Evolutionary conservation across 163 green algal species (phyloP).

Genomic region (Chlorella variabilis): DNA sequence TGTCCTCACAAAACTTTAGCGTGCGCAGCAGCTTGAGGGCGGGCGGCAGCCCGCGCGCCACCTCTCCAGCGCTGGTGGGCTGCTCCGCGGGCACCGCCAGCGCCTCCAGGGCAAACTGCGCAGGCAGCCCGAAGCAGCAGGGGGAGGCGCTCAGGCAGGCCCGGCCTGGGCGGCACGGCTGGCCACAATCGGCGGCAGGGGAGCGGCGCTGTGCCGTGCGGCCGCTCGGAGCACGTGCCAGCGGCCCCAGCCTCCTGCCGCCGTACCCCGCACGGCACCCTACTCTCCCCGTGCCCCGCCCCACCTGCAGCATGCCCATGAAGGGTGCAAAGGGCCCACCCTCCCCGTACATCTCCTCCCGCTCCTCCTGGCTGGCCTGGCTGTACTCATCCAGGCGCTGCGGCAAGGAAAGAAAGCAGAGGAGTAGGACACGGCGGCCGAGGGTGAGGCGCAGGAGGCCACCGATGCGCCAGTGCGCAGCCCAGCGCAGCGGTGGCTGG

Average conservation of each 20-base stretch:
- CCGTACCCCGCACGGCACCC: too few species aligned
- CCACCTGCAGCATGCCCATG: constrained; percentile 42
- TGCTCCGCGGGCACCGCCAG: constrained; percentile 36
- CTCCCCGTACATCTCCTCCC: constrained; percentile 24
- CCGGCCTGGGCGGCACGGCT: too few species aligned
- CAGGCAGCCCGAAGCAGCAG: not conserved
- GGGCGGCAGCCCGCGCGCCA: constrained; percentile 9
- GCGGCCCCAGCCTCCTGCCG: too few species aligned
- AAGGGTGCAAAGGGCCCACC: constrained; percentile 23
- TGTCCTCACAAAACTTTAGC: constrained; percentile 45
- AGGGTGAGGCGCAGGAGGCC: not conserved
- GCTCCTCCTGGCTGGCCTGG: constrained; percentile 3
- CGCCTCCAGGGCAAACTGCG: constrained; percentile 50
- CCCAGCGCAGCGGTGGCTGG: too few species aligned
- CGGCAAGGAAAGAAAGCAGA: not conserved
- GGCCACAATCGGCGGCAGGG: too few species aligned
- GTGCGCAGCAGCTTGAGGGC: constrained; percentile 46
- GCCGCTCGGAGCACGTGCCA: too few species aligned
- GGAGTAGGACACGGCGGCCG: not conserved
- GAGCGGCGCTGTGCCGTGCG: too few species aligned
- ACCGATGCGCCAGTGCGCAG: too few species aligned
- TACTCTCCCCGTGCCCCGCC: too few species aligned
- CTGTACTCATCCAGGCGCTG: constrained; percentile 24
- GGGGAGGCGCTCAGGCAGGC: too few species aligned
- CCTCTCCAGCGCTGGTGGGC: constrained; percentile 8